These are phyloP conservation scores for Tolypocladium ophioglossoides DNA, from an alignment of 2,329 filamentous ascomycete genomes.

Conservation along the genomic window DNA sequence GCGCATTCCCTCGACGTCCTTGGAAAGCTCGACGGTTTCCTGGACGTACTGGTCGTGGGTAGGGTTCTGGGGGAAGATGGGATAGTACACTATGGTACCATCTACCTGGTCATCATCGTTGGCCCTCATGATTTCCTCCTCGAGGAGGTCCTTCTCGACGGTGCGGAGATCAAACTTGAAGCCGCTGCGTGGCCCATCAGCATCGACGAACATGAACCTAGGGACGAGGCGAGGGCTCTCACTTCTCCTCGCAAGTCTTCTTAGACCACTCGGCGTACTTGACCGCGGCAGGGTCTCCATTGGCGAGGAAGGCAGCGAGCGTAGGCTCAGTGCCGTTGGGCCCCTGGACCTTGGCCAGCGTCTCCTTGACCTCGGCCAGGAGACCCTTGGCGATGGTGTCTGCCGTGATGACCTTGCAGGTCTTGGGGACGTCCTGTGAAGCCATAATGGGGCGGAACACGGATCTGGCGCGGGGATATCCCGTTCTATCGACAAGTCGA, in stretches of 20 bases:
- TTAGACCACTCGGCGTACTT: constrained; percentile 97
- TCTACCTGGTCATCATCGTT: constrained; percentile 71
- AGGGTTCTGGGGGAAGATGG: constrained; percentile 74
- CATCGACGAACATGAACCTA: not conserved
- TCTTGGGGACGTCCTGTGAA: constrained; percentile 38
- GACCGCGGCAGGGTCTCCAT: constrained; percentile 77
- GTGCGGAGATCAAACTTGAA: constrained; percentile 81
- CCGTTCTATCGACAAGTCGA: not conserved
- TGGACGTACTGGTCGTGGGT: constrained; percentile 91
- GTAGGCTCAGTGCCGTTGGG: constrained; percentile 49
- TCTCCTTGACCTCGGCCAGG: constrained; percentile 66
- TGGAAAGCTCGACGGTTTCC: constrained; percentile 79
- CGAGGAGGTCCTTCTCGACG: constrained; percentile 77
- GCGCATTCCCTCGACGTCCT: constrained; percentile 92
- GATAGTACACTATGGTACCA: constrained; percentile 96
- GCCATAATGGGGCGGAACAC: constrained; percentile 12
- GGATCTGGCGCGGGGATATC: no score
- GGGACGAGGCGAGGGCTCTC: constrained; percentile 30
- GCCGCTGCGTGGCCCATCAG: constrained; percentile 44
- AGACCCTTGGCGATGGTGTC: constrained; percentile 77
- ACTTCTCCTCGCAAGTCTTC: constrained; percentile 95
- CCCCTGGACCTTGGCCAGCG: constrained; percentile 59
- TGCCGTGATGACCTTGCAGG: constrained; percentile 90
- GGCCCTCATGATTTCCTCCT: constrained; percentile 77
- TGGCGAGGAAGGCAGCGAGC: constrained; percentile 85